Base-by-base conservation (phyloP, 1,139 yeast genomes). In the Meyerozyma guilliermondii region DNA sequence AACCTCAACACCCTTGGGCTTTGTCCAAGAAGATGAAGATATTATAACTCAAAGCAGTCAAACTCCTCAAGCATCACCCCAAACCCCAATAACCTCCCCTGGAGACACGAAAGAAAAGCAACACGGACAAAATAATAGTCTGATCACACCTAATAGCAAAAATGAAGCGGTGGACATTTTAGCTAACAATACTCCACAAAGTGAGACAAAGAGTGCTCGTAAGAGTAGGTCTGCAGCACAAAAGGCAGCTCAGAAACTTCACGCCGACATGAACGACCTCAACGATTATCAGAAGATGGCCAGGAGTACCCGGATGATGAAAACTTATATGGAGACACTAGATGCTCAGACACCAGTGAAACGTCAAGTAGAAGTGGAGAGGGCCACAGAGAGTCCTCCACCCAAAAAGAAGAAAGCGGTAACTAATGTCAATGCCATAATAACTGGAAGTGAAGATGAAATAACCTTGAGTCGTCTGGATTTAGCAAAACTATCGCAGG, bases 201-300 rank as follows among this genome's bases (percentile, higher is more conserved):
- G 10, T 29, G 33, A 29, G 33, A 13, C 33, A 13, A 11, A 13
- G 14, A 29, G 33, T 29, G 33, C 16, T 3, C 33, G 33, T 9
- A 13, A 16, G 14, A 29, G 74, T 6, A 56, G 77, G 40, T 65
- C 80, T 17, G 94, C 94, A 1, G 81, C 83, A 34, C 73, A 75
- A 39, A 77, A 77, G 51, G 94, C 94, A 0, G 81, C 82, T 0
- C 66, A 67, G 44, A 81, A 80, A 55, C 64, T 86, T n/a, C 91
- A 83, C 50, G 74, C 74, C 18, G 78, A 82, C 52, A 83, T 86
- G 76, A 76, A 77, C 41, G 83, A 83, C 42, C 66, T 85, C 47
- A 83, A 81, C 52, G 72, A 68, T 41, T 85, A 76, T 55, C 81
- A 80, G 47, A 71, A 76, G 50, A 58, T 68, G 50, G 44, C 66